phyloP scores from a whole-genome alignment of 2,329 filamentous ascomycete genomes.

The Neoscytalidium dimidiatum region DNA sequence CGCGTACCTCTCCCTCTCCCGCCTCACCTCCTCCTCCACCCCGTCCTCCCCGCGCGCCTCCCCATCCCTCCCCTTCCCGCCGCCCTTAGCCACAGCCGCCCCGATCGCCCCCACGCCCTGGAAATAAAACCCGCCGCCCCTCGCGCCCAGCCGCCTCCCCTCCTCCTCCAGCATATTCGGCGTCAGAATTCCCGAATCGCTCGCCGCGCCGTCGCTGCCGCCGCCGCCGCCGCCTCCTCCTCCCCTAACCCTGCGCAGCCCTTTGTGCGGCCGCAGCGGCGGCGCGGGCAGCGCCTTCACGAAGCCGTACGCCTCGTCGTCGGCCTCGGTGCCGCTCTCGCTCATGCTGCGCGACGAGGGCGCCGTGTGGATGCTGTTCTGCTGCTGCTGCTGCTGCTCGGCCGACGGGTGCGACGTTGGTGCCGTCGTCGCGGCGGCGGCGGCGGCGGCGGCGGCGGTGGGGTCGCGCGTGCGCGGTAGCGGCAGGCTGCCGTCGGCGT shows the following conservation, averaged over 20 bases:
- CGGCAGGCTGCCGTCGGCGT: neutral
- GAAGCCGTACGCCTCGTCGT: slow-evolving; percentile 79
- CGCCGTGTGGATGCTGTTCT: neutral
- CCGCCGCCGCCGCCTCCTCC: too few species aligned
- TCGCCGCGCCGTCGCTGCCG: slow-evolving; percentile 31
- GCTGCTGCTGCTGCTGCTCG: neutral
- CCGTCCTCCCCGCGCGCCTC: slow-evolving; percentile 22
- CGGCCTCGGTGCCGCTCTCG: slow-evolving; percentile 92
- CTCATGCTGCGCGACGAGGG: slow-evolving; percentile 47
- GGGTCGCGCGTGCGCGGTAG: neutral
- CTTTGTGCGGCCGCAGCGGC: slow-evolving; percentile 72
- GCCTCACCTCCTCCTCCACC: slow-evolving; percentile 39
- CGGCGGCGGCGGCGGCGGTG: too few species aligned
- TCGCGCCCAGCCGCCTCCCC: slow-evolving; percentile 35
- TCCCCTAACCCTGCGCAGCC: slow-evolving; percentile 62
- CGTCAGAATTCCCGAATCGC: slow-evolving; percentile 42
- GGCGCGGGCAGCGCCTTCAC: slow-evolving; percentile 84
- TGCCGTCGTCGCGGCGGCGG: too few species aligned
- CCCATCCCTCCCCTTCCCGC: slow-evolving; percentile 4
- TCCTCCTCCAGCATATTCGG: slow-evolving; percentile 51
- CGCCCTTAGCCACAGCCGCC: slow-evolving; percentile 23
- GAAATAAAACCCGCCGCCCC: slow-evolving; percentile 40
- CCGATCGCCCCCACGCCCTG: too few species aligned
- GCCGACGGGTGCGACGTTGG: slow-evolving; percentile 10
- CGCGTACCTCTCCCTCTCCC: slow-evolving; percentile 66